Evolutionary conservation across 1,139 yeast species (phyloP), one percentile per base, ranked within the genome.

Genomic region (Candida tetrigidarum): DNA sequence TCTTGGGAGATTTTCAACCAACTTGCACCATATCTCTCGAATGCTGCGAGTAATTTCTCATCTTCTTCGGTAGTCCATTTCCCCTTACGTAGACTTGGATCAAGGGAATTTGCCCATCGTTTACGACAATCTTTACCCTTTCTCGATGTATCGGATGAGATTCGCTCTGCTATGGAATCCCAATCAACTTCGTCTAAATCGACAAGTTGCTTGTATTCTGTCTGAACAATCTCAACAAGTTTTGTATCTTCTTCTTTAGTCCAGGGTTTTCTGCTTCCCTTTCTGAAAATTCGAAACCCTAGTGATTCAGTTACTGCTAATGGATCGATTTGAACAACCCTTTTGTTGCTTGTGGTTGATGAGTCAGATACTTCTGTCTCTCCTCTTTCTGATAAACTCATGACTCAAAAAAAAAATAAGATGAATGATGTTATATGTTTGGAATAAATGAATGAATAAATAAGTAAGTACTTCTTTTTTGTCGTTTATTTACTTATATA

Each of bases 1-100:
- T 80, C 84, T 42, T 75, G 68, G 0, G 96, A 83, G 7, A 92
- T 92, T 53, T 84, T 84, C 50, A 87, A 88, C 98, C 98, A 92
- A 33, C 84, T 78, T 0, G 96, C 78, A 0, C 97, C 97, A 62
- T 78, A 77, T 50, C 74, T 78, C 40, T 78, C 70, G 60, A 78
- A 86, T 0, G 96, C 92, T 40, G 74, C 72, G 19, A 85, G 60
- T 37, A 92, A 69, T 37, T 72, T 68, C 26, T 76, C 76, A 65
- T 92, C 97, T 63, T 92, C 98, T 42, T 79, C 86, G n/a, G 75
- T 64, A 0, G 96, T 87, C 98, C 98, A 92, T 57, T 83, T 81
- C 1, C 98, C 98, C 53, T 88, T 86, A 47, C 83, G 80, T 49
- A 92, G 70, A 48, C 76, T 79, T 2, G 97, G 97, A 60, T 90